Base-by-base conservation (phyloP, 2,329 filamentous ascomycete species). In the Davidsoniella virescens region DNA sequence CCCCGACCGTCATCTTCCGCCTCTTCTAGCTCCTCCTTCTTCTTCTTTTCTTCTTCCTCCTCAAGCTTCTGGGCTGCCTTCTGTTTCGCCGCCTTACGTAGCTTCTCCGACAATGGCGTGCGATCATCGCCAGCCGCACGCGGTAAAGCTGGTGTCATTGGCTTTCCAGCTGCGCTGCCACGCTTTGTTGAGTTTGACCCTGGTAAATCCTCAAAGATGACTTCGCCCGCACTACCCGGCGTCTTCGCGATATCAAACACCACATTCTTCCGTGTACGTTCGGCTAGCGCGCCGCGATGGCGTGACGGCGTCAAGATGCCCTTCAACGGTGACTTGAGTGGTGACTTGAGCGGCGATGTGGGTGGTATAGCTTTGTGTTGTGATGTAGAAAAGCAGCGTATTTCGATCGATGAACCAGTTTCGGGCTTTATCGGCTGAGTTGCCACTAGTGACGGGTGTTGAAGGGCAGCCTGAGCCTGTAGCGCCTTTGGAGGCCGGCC, bases 301-400 rank as follows among this genome's bases (percentile, higher is more conserved):
- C 71, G 75, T 16, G 65, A 66, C 3, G 77, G 75, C 2, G 73
- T 72, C 40, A 79, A 59, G 50, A 80, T 80, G 6, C 75, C 67
- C 58, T 72, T 78, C 8, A 72, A 66, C n/a, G 60, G 54, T 37
- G 54, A 40, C 33, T 49, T 51, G 10, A 47, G 17, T 3, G 50
- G 50, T 12, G 45, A 48, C 36, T 50, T 53, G 4, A 50, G 25
- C 3, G 51, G 51, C 14, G 47, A 50, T 16, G 44, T 41, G 7
- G 47, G 43, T 5, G 47, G 47, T 23, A 38, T 29, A 2, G 20
- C n/a, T 23, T 53, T 53, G 5, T 44, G 36, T 9, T 47, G 47
- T 5, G 51, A 53, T 39, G 47, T 4, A 20, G 20, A 20, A 20
- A 4, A 4, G 10, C 3, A 12, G 26, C 26, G 8, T 33, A 33